Evolutionary conservation across 2,329 filamentous ascomycete species (phyloP), one percentile per base, ranked within the genome.

Genomic region (Metarhizium humberi): DNA sequence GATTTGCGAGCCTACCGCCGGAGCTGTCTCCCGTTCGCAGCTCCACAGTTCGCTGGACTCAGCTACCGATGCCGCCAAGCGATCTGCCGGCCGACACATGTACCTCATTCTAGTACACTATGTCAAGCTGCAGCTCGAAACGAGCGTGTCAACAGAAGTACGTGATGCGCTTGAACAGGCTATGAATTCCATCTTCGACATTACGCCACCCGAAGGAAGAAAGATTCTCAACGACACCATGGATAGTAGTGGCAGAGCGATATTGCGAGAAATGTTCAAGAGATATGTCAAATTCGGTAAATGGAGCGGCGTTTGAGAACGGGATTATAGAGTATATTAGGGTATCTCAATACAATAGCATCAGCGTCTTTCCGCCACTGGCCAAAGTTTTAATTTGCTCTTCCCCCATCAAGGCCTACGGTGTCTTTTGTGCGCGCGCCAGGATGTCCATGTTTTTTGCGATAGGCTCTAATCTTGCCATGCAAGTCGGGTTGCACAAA

Each of bases 211-310:
- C 4, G 81, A 81, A 56, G 74, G 73, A 49, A 71, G 80, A 62
- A 78, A 77, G 66, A 75, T 82, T 30, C 67, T 86, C 56, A 82
- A 80, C 60, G 82, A 86, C 59, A 75, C 74, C 32, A 74, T 86
- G 69, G 82, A 86, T 63, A 73, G 70, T 3, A 80, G 77, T 59
- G 82, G 82, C 6, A 71, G 83, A 57, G 81, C 78, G 1, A 76
- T 86, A 32, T 75, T 85, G 66, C 74, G 74, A 60, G 77, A 79
- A 57, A 71, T 85, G 73, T 84, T 78, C 59, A 79, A 76, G 63
- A 73, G 78, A 66, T 86, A 82, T 65, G 74, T 74, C 64, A 81
- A 76, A 68, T 85, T 84, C 71, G 82, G 82, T 46, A 84, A 83
- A 72, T 85, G 82, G 81, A 81, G 70, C 52, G 81, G 80, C 38